Base-by-base conservation (phyloP, 345 rosid genomes). In the Pugionium cornutum region DNA sequence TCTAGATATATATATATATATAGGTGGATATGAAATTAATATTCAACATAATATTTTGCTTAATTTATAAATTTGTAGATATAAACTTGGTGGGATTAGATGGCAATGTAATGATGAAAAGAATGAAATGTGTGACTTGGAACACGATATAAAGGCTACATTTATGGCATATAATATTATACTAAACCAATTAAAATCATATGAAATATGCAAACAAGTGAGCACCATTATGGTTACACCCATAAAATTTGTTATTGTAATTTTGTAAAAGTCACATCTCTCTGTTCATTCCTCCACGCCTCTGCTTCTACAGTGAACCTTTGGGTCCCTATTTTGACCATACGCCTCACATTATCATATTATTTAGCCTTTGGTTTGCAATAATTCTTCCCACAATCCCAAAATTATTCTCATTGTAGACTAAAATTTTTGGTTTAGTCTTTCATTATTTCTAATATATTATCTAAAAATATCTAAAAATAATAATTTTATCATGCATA, bases 271-370 rank as follows among this genome's bases (percentile, higher is more conserved):
- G 64, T 53, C 30, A 70, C 8, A 67, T 47, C 26, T 45, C 64
- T 77, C 76, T 76, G 77, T 62, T 63, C 76, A 72, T 83, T 80
- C 77, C 58, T 48, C 70, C 61, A 77, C 83, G 81, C 79, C 36
- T 68, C 76, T 65, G 46, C 36, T 73, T 66, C 33, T 51, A 60
- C 37, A 45, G 48, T 50, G 47, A 51, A 36, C 66, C 66, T 59
- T 39, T 53, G 69, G 75, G 63, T 62, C 68, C 75, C 69, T 63
- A 55, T 28, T 40, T 55, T 70, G 64, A 46, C 63, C 44, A 70
- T 32, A 44, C 46, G 44, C 11, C 26, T 39, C 64, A 2, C 50
- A 26, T 27, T 58, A 49, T 31, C 33, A 32, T 34, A 59, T 7
- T 58, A 18, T 62, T 42, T 48, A 37, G 11, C 27, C 33, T 51